Evolutionary conservation across 2,329 filamentous ascomycete genomes (phyloP).

Genomic region (Colletotrichum phormii): DNA sequence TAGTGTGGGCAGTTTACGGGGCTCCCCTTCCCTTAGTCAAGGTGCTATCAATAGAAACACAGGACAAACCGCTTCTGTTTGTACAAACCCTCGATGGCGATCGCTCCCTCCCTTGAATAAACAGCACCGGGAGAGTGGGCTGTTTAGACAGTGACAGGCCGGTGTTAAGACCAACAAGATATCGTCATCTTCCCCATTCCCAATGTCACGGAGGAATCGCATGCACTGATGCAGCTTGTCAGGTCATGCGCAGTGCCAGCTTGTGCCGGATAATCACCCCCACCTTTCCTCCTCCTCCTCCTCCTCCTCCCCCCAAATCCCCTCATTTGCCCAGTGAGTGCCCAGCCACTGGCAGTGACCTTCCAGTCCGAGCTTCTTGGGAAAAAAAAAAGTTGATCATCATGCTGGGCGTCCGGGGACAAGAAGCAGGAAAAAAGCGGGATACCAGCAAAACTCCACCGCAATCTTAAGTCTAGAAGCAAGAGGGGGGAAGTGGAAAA

Average conservation of each 20-base stretch:
- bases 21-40: not conserved
- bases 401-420: not conserved
- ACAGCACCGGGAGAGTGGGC: not conserved
- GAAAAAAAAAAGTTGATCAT: not conserved
- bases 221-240: no score
- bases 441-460: not conserved
- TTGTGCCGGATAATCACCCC: not conserved
- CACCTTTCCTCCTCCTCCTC: not conserved
- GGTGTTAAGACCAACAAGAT: not conserved
- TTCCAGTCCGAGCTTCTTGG: not conserved
- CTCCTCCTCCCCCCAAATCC: no score
- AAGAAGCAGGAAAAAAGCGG: not conserved
- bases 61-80: not conserved
- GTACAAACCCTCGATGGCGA: not conserved
- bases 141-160: not conserved
- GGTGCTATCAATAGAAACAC: slow-evolving; percentile 5
- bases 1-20: not conserved
- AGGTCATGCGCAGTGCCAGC: not conserved
- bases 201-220: slow-evolving; percentile 2
- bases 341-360: not conserved
- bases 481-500: not conserved
- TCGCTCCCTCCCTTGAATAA: not conserved
- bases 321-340: not conserved
- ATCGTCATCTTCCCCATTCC: slow-evolving; percentile 22
- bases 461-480: not conserved